A percentile compares a stretch with the other conserved stretches of the same genome.
These are phyloP conservation scores for Pterocarpus santalinus DNA, from an alignment of 306 rosid genomes.

Conservation along the genomic window DNA sequence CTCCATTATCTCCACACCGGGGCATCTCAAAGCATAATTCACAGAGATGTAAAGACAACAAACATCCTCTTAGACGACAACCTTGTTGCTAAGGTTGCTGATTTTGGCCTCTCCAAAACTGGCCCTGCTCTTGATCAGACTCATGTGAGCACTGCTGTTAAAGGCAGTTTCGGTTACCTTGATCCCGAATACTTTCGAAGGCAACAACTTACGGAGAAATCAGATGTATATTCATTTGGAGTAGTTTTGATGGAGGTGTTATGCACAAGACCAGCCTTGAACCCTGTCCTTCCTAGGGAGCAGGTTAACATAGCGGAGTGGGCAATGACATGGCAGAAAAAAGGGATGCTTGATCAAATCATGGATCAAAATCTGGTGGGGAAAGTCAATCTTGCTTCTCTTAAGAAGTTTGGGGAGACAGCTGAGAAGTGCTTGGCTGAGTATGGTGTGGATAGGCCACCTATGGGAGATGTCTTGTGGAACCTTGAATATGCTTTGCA, in stretches of 20 bases:
- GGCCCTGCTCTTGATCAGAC: constrained; percentile 98
- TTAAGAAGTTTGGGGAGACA: constrained; percentile 93
- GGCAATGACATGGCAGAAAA: constrained; percentile 96
- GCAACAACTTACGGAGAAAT: constrained; percentile 98
- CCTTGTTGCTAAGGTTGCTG: constrained; percentile 96
- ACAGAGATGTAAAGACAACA: constrained; percentile 97
- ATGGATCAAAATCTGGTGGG: constrained; percentile 90
- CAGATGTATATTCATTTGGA: constrained; percentile 97
- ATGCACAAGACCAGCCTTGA: constrained; percentile 96
- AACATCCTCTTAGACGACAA: constrained; percentile 95
- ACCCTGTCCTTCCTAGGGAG: constrained; percentile 96
- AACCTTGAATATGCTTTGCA: constrained; percentile 94
- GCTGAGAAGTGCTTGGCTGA: constrained; percentile 97
- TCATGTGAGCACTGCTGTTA: constrained; percentile 97
- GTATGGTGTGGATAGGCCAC: constrained; percentile 93
- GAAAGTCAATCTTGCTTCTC: constrained; percentile 86
- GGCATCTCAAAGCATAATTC: constrained; percentile 91
- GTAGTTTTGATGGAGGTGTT: constrained; percentile 97
- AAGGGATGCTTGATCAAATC: constrained; percentile 96
- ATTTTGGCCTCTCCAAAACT: constrained; percentile 93
- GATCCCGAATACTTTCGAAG: constrained; percentile 97
- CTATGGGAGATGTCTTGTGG: constrained; percentile 98
- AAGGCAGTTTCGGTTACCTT: constrained; percentile 98
- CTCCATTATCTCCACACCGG: constrained; percentile 99
- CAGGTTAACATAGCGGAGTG: constrained; percentile 99